Evolutionary conservation across 2,329 filamentous ascomycete genomes (phyloP).

Genomic region (Eutypella sp.): DNA sequence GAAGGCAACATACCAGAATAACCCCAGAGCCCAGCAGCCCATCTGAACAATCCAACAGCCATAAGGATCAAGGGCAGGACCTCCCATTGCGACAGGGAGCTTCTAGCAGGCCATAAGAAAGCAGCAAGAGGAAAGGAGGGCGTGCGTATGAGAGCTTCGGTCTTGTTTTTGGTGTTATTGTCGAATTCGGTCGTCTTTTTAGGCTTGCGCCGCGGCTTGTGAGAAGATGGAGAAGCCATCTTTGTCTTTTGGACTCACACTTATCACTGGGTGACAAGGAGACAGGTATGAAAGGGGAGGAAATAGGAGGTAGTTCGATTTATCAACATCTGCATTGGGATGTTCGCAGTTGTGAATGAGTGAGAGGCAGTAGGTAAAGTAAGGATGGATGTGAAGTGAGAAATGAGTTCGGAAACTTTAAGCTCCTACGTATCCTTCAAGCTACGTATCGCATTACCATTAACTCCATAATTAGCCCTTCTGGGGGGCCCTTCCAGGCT

Average conservation of each 20-base stretch:
- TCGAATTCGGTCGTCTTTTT: constrained; percentile 45
- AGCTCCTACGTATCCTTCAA: no score
- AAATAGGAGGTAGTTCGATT: no score
- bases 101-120: constrained; percentile 90
- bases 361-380: no score
- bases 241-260: constrained; percentile 28
- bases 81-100: constrained; percentile 85
- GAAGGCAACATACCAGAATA: constrained; percentile 73
- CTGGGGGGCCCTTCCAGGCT: no score
- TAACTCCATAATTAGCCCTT: no score
- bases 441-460: no score
- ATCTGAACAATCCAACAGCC: constrained; percentile 85
- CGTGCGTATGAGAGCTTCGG: constrained; percentile 44
- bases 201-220: constrained; percentile 55
- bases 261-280: no score
- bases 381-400: no score
- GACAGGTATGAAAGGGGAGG: no score
- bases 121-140: constrained; percentile 87
- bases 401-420: no score
- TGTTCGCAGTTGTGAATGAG: no score
- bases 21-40: constrained; percentile 88
- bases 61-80: constrained; percentile 83
- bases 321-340: no score
- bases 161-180: constrained; percentile 25
- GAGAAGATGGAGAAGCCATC: constrained; percentile 49